Base-by-base conservation (phyloP, 2,329 filamentous ascomycete species). In the Incumbomyces lentus region DNA sequence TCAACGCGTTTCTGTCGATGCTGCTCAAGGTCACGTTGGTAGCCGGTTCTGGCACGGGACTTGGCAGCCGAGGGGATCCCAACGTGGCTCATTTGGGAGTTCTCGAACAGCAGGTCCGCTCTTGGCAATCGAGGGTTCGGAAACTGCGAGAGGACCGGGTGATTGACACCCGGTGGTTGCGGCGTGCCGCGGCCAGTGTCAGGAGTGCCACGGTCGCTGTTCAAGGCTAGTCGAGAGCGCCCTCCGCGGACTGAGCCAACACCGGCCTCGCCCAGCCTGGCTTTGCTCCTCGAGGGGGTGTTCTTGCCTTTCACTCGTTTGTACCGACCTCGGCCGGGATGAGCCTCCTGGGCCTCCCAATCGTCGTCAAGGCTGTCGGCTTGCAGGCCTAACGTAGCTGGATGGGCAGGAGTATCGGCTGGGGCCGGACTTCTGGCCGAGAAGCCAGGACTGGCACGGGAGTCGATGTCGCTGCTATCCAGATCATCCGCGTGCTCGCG, bases 21-120 rank as follows among this genome's bases (percentile, higher is more conserved):
- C 44, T 70, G 66, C 49, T 72, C 69, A 4, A 73, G 64, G 17
- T 70, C 70, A 43, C 71, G 60, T 47, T 73, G 70, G 46, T 73
- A 70, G 43, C 71, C 68, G 2, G 70, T 73, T 34, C 72, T 61
- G 8, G 70, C 69, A 14, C 69, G 64, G 12, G 68, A 66, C 11
- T 70, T 68, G 42, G 67, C 65, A 39, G 61, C 58, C 34, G 59
- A 44, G 53, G 55, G 40, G 60, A 59, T 16, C 55, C 55, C 41
- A 59, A 56, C 26, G 61, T 58, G 16, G 62, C 56, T 46, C 64
- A 26, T 18, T 26, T n/a, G 10, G 14, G 38, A n/a, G 33, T 37
- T 19, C n/a, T 45, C 33, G 18, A 37, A 37, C n/a, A 31, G 8
- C 22, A 26, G 22, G 22, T 26, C 22, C 22, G 22, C 4, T 8